A percentile compares a stretch with the other conserved stretches of the same genome.
Conservation (phyloP, 371 early-diverging fungal species). For the Rhizomucor pusillus region DNA sequence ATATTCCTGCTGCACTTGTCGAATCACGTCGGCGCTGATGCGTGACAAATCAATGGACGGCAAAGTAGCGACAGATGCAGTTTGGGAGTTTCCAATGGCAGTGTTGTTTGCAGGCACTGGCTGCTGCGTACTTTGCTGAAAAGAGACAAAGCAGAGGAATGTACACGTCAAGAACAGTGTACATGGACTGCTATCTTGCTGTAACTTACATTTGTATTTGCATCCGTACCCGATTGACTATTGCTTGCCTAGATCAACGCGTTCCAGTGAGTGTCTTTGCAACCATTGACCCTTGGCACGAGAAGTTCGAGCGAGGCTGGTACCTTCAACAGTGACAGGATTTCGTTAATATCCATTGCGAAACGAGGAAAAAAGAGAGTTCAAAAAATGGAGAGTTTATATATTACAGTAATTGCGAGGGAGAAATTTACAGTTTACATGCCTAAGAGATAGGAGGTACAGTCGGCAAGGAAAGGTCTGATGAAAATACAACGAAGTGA, state of each 20-base stretch:
- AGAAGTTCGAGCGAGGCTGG: background rate
- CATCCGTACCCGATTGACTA: background rate
- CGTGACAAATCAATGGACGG: conserved; percentile 21
- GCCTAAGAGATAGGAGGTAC: no score
- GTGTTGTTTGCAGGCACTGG: background rate
- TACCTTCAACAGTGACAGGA: conserved; percentile 18
- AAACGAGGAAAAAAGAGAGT: background rate
- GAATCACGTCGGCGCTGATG: conserved; percentile 33
- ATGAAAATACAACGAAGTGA: background rate
- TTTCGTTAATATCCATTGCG: conserved; percentile 14
- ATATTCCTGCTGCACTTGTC: conserved; percentile 40
- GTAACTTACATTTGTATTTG: background rate
- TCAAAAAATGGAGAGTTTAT: background rate
- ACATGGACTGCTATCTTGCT: no score
- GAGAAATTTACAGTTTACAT: background rate
- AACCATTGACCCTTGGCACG: background rate
- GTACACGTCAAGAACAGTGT: no score
- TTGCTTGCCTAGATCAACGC: background rate
- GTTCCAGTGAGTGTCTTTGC: background rate
- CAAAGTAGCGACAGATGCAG: conserved; percentile 3
- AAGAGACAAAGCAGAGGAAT: no score
- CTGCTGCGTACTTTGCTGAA: background rate
- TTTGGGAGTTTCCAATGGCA: background rate
- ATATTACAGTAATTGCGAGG: background rate
- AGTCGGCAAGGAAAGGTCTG: no score